Conservation (phyloP, 2,329 filamentous ascomycete species). For the Epichloe uncinata region DNA sequence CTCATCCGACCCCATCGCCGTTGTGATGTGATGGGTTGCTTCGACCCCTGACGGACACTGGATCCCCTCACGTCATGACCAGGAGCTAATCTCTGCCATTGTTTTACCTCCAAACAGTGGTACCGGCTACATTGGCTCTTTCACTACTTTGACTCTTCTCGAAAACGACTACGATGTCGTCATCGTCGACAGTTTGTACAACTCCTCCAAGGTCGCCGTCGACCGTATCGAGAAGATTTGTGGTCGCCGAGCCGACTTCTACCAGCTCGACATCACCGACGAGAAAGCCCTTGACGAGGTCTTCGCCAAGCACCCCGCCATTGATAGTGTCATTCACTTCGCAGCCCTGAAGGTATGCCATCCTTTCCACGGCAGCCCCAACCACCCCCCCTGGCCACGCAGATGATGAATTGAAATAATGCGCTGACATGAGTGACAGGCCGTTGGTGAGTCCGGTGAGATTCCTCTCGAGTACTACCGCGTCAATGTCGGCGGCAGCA, state of each 20-base stretch:
- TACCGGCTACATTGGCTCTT: conserved; percentile 97
- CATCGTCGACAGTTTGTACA: conserved; percentile 93
- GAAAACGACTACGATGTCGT: conserved; percentile 93
- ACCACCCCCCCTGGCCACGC: too few relatives aligned
- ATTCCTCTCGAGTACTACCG: conserved; percentile 96
- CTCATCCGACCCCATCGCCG: background rate
- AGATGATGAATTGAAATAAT: too few relatives aligned
- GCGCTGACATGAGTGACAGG: conserved; percentile 33
- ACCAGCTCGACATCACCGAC: conserved; percentile 79
- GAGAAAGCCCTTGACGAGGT: conserved; percentile 72
- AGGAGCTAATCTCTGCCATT: conserved; percentile 9
- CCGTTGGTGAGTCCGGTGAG: conserved; percentile 88
- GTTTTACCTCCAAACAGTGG: conserved; percentile 46
- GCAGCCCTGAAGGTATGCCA: conserved; percentile 73
- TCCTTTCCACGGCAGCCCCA: too few relatives aligned
- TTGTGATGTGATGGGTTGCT: background rate
- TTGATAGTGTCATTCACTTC: conserved; percentile 98
- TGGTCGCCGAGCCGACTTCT: conserved; percentile 76
- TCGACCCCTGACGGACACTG: background rate
- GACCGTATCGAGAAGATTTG: conserved; percentile 91
- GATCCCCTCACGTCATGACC: background rate
- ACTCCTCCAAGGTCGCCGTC: conserved; percentile 81
- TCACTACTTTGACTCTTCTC: conserved; percentile 84
- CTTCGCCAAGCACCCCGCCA: conserved; percentile 78
- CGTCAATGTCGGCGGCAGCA: conserved; percentile 89